Evolutionary conservation across 2,329 filamentous ascomycete genomes (phyloP), one percentile per base, ranked within the genome.

Genomic region (Calycina marina): DNA sequence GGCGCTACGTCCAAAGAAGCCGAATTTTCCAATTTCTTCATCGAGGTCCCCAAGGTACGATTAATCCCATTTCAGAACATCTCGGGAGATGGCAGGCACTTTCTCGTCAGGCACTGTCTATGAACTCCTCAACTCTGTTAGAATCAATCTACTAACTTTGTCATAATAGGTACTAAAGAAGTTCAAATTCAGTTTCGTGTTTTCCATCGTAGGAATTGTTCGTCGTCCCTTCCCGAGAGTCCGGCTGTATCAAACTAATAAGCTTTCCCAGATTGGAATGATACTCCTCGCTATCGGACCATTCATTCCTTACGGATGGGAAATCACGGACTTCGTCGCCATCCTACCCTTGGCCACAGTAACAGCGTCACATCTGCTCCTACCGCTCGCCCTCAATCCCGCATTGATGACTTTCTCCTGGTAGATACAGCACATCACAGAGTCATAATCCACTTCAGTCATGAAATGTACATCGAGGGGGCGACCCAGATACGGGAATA

Each of bases 1-100:
- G 82, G 82, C 31, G 74, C 82, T 1, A 92, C 84, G 0, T 69
- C 75, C 25, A 92, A 92, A 58, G 84, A 93, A 59, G 71, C 72
- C 30, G 77, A 84, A 47, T 75, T 78, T 49, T 77, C 78, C 15
- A 80, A 83, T 55, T 92, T 92, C 58, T 88, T 86, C 58, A 78
- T 82, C 38, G 83, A 90, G 52, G 70, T 86, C 12, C 77, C 78
- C 18, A 79, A 78, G 51, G 79, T n/a, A n/a, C n/a, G n/a, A n/a
- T n/a, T n/a, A n/a, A n/a, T n/a, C n/a, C n/a, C n/a, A n/a, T n/a
- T n/a, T n/a, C n/a, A n/a, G n/a, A n/a, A n/a, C n/a, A n/a, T n/a
- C n/a, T n/a, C n/a, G n/a, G n/a, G n/a, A n/a, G n/a, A n/a, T n/a
- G n/a, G n/a, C n/a, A n/a, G n/a, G n/a, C n/a, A n/a, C n/a, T n/a